Conservation (phyloP, 2,329 filamentous ascomycete genomes). For the Botryosphaeria dothidea region DNA sequence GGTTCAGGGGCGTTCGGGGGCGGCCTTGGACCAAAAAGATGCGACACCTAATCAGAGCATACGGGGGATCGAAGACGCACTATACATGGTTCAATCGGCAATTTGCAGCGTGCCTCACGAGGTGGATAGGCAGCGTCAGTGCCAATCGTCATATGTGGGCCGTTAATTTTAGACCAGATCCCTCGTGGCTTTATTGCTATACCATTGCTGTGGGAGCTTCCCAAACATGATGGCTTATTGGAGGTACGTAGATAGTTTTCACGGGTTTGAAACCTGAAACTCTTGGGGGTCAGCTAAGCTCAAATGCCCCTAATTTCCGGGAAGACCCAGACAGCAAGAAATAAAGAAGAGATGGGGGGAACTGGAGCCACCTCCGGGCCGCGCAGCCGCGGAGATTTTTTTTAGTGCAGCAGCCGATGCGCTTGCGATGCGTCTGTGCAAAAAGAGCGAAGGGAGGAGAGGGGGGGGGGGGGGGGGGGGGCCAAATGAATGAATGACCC, state of each 20-base stretch:
- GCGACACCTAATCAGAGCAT: background rate
- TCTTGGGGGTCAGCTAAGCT: background rate
- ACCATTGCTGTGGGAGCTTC: background rate
- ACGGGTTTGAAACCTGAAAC: background rate
- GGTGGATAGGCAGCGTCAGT: background rate
- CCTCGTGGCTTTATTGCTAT: background rate
- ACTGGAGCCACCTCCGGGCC: background rate
- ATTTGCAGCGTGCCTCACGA: background rate
- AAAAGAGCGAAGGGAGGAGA: background rate
- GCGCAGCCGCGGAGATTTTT: background rate
- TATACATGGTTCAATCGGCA: background rate
- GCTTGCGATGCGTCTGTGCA: background rate
- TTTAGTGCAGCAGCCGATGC: background rate
- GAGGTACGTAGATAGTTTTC: background rate
- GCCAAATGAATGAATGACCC: background rate
- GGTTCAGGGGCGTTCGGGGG: background rate
- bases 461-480: background rate
- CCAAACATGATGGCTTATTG: background rate
- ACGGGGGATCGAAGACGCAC: background rate
- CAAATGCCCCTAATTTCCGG: background rate
- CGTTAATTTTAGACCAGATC: background rate
- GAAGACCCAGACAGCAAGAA: background rate
- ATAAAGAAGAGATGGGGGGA: background rate
- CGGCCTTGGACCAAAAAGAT: background rate
- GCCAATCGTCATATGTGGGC: background rate